Base-by-base conservation (phyloP, 2,329 filamentous ascomycete species). In the Salinomyces thailandicus region DNA sequence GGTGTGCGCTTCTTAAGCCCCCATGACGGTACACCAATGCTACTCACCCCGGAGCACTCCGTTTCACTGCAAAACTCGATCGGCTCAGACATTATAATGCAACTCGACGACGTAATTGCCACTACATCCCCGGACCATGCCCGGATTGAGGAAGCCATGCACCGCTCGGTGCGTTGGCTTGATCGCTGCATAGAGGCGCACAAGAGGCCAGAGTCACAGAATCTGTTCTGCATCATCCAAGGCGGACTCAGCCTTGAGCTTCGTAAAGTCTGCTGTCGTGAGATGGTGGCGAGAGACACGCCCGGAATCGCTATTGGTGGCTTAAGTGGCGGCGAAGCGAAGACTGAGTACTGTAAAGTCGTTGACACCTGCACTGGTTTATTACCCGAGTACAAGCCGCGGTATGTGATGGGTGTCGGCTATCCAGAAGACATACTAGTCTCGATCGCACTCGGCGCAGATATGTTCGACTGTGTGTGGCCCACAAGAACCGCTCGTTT, bases 401-500 rank as follows among this genome's bases (percentile, higher is more conserved):
- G 91, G 58, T 98, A 98, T 63, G 89, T 98, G 39, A 98, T 98
- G 93, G 91, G 91, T 13, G 91, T 98, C 49, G 76, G 91, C 9
- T 98, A 95, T 60, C 91, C 91, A 1, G 91, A 96, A 64, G 91
- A 98, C 55, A 69, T 98, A 38, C 75, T 98, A 2, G 87, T 98
- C 26, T 93, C 85, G 36, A 79, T 95, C 3, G 91, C 91, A 1
- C 71, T 98, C 1, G 91, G 91, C 3, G 91, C 91, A 33, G 91
- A 98, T 62, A 98, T 98, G 91, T 98, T 98, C 58, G 91, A 98
- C 63, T 98, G 93, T 56, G 91, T 98, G 5, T 98, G 91, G 91
- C 93, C 91, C 1, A 96, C 91, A 4, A 73, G 91, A 36, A 98
- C 91, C 22, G 91, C 91, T 5, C 78, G 91, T 20, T 98, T 98